phyloP scores from a whole-genome alignment of 208 protist species.

The Wallacemonas sp. region DNA sequence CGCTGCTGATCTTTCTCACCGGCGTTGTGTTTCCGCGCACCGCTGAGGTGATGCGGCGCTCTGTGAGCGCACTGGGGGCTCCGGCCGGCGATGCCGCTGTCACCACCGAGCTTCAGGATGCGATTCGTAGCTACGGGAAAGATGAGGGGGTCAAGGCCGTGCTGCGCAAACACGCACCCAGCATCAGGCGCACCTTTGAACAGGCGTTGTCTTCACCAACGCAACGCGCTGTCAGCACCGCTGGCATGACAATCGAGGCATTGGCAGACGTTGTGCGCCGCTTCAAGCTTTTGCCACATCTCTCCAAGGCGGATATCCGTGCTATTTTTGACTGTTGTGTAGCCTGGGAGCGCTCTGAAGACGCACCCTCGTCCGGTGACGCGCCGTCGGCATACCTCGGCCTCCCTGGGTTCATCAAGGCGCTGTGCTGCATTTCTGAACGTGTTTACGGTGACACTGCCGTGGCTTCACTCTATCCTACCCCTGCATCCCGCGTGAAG shows the following conservation, averaged over 20 bases:
- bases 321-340: conserved; percentile 45
- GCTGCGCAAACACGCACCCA: conserved; percentile 28
- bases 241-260: conserved; percentile 36
- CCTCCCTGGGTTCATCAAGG: conserved; percentile 27
- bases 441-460: conserved; percentile 40
- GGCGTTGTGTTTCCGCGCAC: conserved; percentile 2
- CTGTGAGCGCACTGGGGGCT: no score
- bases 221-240: background rate
- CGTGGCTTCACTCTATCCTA: conserved; percentile 44
- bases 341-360: conserved; percentile 6
- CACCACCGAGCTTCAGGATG: no score
- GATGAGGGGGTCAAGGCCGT: conserved; percentile 26
- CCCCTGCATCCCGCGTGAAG: conserved; percentile 30
- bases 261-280: conserved; percentile 37
- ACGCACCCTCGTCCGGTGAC: background rate
- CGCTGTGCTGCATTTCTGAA: conserved; percentile 56
- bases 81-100: no score
- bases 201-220: conserved; percentile 8
- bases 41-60: background rate
- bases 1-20: background rate
- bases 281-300: conserved; percentile 45
- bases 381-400: conserved; percentile 24
- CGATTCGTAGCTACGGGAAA: conserved; percentile 6
- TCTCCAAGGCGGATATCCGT: conserved; percentile 34
- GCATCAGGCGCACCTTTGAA: conserved; percentile 44